phyloP scores from a whole-genome alignment of 2,329 filamentous ascomycete species.

The Mycosphaerella arachidis region DNA sequence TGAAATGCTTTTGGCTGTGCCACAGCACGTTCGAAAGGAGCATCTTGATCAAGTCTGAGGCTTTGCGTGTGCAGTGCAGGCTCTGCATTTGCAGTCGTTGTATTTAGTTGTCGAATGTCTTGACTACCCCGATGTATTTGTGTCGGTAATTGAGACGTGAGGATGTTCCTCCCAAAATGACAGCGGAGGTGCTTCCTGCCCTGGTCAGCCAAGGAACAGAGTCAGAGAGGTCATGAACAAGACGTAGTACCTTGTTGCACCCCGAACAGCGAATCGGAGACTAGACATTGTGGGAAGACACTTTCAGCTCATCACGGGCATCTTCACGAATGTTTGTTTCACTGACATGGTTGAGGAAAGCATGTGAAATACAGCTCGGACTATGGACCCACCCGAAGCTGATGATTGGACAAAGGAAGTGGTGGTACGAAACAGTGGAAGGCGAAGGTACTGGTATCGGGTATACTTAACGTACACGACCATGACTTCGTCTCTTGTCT shows the following conservation, averaged over 20 bases:
- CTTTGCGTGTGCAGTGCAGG: not conserved
- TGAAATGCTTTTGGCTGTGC: slow-evolving; percentile 12
- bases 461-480: not conserved
- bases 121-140: not conserved
- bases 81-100: not conserved
- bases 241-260: not conserved
- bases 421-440: not conserved
- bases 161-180: not conserved
- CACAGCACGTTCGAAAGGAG: slow-evolving; percentile 14
- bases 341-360: not conserved
- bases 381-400: not conserved
- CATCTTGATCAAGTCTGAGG: slow-evolving; percentile 13
- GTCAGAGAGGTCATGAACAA: not conserved
- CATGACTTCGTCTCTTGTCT: not conserved
- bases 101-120: not conserved
- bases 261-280: not conserved
- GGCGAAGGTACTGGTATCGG: not conserved
- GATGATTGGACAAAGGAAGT: not conserved
- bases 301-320: not conserved
- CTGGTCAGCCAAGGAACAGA: not conserved
- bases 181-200: slow-evolving; percentile 4
- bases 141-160: not conserved
- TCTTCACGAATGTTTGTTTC: not conserved
- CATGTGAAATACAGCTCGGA: not conserved
- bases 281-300: not conserved